Base-by-base conservation (phyloP, 164 flowering plant genomes). In the Berberis vulgaris region DNA sequence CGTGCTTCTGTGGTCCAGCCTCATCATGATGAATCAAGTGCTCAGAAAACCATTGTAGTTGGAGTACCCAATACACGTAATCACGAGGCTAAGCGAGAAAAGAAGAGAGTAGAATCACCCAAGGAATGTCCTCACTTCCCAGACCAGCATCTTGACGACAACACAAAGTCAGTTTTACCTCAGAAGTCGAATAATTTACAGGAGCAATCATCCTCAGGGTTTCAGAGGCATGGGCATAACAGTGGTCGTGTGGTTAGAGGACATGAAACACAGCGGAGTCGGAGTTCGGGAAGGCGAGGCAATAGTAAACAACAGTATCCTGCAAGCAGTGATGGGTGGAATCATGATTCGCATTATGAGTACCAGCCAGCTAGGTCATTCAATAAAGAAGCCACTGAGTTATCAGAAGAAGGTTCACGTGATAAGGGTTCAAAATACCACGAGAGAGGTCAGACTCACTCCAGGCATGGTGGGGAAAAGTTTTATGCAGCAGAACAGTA, bases 321-420 rank as follows among this genome's bases (percentile, higher is more conserved):
- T 70, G 54, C 69, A 54, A 76, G 68, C 71, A 72, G 82, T 45
- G 91, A 86, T 4, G 84, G 81, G 68, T 78, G 72, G 65, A 78
- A 82, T 76, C 82, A 72, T 45, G 78, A 73, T 73, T 62, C 78
- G 39, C 91, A 86, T 61, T 84, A 74, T 53, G 96, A 89, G 64
- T 91, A 91, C 75, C 93, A 86, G 72, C 94, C 89, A 41, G 84
- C 83, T 60, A 86, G 82, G 63, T 73, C 83, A 1, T 64, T 75
- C 62, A 73, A 68, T 62, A 71, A 67, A 59, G 83, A 74, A 67
- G 55, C 72, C 3, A 70, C 60, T 50, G 69, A 74, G 47, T 60
- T 65, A 41, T 46, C 53, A 65, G 72, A 66, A 12, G 83, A 79
- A 62, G 74, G 74, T 54, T 62, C 80, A 54, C 79, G 74, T 55